Percentiles rank a stretch among this genome's conserved stretches.
phyloP scores from a whole-genome alignment of 139 green algal genomes.

The Micromonas pusilla region DNA sequence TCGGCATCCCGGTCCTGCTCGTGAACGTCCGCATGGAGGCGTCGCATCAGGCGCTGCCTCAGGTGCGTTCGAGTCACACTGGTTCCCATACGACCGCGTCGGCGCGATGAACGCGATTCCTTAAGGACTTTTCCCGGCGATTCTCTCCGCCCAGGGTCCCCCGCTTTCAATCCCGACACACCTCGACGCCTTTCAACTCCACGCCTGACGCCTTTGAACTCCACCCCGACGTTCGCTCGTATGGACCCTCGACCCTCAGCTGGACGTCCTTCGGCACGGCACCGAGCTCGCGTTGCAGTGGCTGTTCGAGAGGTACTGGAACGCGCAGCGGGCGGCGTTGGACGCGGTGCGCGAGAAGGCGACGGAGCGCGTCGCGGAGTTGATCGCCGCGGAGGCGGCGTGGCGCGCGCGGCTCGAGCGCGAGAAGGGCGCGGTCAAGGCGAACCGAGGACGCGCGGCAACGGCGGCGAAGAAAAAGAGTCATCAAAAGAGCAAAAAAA shows the following conservation, averaged over 20 bases:
- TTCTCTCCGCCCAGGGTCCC: too few relatives aligned
- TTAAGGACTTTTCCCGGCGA: too few relatives aligned
- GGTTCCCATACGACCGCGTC: too few relatives aligned
- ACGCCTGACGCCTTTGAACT: too few relatives aligned
- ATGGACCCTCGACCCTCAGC: too few relatives aligned
- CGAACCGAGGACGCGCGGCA: neutral
- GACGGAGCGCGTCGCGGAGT: neutral
- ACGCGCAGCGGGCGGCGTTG: neutral
- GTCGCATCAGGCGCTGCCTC: neutral
- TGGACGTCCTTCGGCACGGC: neutral
- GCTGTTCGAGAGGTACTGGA: constrained; percentile 4
- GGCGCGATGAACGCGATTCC: too few relatives aligned
- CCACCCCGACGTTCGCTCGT: too few relatives aligned
- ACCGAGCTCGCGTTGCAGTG: neutral
- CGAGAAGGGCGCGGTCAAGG: neutral
- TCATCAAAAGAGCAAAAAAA: too few relatives aligned
- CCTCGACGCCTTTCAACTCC: too few relatives aligned
- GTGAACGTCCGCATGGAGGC: neutral
- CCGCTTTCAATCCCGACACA: too few relatives aligned
- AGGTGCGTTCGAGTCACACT: too few relatives aligned
- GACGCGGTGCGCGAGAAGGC: neutral
- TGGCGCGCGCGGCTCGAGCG: neutral
- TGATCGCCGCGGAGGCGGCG: neutral
- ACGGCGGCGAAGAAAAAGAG: too few relatives aligned
- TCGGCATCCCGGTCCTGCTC: neutral